Evolutionary conservation across 306 rosid genomes (phyloP).

Genomic region (Casuarina glauca): DNA sequence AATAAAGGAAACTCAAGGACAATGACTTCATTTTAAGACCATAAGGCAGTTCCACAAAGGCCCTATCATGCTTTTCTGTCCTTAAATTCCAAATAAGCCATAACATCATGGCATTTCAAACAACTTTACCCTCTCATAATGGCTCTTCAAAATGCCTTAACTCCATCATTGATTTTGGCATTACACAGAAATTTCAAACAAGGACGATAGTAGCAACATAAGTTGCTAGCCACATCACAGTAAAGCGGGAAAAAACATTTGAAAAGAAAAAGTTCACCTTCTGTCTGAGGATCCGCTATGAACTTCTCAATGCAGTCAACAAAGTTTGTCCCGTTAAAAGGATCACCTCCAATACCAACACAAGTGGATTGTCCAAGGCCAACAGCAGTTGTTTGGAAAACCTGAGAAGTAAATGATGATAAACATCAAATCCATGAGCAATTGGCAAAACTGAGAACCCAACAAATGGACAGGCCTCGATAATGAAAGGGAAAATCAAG

Average conservation of each 20-base stretch:
- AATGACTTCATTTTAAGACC: not conserved
- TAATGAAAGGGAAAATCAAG: not conserved
- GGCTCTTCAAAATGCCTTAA: not conserved
- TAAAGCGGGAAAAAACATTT: constrained; percentile 5
- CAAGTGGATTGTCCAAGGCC: constrained; percentile 99
- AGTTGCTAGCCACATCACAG: not conserved
- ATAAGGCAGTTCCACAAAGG: not conserved
- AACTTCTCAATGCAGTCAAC: constrained; percentile 88
- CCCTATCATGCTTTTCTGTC: no score
- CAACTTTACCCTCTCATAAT: not conserved
- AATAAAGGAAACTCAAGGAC: not conserved
- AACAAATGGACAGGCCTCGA: constrained; percentile 16
- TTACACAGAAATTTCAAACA: not conserved
- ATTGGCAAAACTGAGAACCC: not conserved
- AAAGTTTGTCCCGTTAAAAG: constrained; percentile 97
- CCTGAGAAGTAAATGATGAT: constrained; percentile 48
- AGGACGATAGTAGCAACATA: not conserved
- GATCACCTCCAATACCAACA: constrained; percentile 99
- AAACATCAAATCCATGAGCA: not conserved
- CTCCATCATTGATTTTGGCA: not conserved
- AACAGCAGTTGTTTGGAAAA: constrained; percentile 95
- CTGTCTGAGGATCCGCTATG: constrained; percentile 90
- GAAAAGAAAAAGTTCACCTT: constrained; percentile 52
- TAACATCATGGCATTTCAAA: not conserved
- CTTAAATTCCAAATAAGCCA: not conserved